These are phyloP conservation scores for Tulasnella sp. DNA, from an alignment of 768 basidiomycete genomes.

Conservation along the genomic window DNA sequence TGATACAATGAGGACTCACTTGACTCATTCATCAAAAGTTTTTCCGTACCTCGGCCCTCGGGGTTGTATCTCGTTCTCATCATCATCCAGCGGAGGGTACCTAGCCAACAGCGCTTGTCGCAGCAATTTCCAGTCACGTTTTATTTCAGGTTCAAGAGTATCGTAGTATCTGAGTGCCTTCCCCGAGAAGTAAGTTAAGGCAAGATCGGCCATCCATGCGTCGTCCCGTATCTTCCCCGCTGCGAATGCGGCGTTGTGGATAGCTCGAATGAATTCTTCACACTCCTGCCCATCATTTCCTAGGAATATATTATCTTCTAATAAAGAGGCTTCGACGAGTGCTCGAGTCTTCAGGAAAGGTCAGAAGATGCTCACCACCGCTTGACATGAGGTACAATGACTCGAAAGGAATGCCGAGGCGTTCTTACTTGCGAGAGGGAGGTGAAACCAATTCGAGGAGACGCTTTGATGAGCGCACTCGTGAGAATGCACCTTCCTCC, in stretches of 20 bases:
- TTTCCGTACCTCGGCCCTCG: not conserved
- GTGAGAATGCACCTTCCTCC: too few relatives aligned
- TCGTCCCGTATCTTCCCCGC: not conserved
- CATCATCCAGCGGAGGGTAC: not conserved
- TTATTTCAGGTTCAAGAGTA: not conserved
- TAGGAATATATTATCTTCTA: not conserved
- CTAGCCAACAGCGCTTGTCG: not conserved
- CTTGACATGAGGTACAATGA: too few relatives aligned
- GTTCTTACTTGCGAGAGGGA: too few relatives aligned
- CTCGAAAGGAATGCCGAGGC: too few relatives aligned
- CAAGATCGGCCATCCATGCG: conserved; percentile 4
- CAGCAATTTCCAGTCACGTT: not conserved
- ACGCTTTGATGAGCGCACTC: too few relatives aligned
- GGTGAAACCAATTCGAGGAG: too few relatives aligned
- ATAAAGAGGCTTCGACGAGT: too few relatives aligned
- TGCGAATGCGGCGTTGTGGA: not conserved
- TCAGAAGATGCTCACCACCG: too few relatives aligned
- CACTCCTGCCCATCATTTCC: not conserved
- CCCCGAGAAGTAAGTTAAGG: not conserved
- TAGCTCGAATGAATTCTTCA: not conserved
- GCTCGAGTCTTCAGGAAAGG: too few relatives aligned
- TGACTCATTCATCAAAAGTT: not conserved
- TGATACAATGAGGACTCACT: not conserved
- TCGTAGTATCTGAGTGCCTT: not conserved
- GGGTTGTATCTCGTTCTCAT: not conserved